Evolutionary conservation across 2,329 filamentous ascomycete genomes (phyloP), one percentile per base, ranked within the genome.

Genomic region (Saccharata proteae): DNA sequence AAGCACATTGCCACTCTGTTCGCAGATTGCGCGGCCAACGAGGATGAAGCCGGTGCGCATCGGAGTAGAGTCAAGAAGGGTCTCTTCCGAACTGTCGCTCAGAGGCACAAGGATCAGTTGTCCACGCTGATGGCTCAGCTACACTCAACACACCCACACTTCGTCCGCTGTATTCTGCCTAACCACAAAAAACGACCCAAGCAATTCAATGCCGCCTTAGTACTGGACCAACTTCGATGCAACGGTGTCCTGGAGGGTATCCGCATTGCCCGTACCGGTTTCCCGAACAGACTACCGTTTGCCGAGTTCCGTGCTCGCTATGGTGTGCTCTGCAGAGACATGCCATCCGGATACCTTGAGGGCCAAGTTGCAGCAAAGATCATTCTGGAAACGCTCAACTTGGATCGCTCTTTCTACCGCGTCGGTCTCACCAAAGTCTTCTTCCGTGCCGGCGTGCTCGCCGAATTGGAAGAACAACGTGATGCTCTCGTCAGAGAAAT

Each of bases 211-310:
- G 83, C 82, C 3, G 74, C 85, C 3, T 71, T 98, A n/a, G 92
- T 98, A 2, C 69, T 98, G 5, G 90, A 98, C 48, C 92, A 98
- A 54, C 64, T 98, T n/a, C 77, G 90, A 31, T 98, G 90, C 60
- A 98, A 98, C 52, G 90, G 90, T 80, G 90, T 98, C 3, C 67
- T 98, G n/a, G 90, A 98, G 59, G 90, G 90, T 39, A 98, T 98
- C 48, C 75, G 90, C 38, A 98, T 98, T 55, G 90, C 90, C 15
- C 76, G 90, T 26, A 98, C 92, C 4, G 90, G 90, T 15, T 98
- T 98, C 53, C 90, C 90, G 30, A 98, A 98, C 51, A 71, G 90
- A 43, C 67, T 98, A 18, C 71, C 82, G 1, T 98, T 98, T 52
- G 71, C 81, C 3, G 92, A 98, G 50, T 98, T 98, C 59, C 76